Evolutionary conservation across 768 basidiomycete genomes (phyloP), one percentile per base, ranked within the genome.

Genomic region (Mycena capillaripes): DNA sequence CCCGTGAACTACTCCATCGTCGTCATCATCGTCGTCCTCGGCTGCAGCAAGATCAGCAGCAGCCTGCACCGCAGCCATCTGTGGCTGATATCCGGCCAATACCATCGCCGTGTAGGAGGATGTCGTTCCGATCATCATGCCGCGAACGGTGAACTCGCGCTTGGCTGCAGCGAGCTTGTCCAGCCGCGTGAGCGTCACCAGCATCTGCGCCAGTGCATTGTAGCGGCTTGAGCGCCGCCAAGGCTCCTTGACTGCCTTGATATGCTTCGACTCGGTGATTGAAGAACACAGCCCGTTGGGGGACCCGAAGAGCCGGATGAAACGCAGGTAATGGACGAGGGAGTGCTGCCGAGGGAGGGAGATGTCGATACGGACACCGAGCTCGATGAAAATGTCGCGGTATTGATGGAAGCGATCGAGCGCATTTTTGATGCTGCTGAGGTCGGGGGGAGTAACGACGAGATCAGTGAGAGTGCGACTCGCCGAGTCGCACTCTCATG

Each of bases 211-310:
- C 1, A 84, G 76, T 0, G 81, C 75, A 10, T 78, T 58, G 25
- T 74, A 75, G 2, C 63, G 29, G 66, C 72, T 84, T 0, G 81
- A 82, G 4, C 67, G 65, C 1, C 73, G 59, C 59, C 79, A 84
- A 0, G 81, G 83, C 42, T 82, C 67, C 57, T 84, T 85, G 8
- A 85, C 79, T 7, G 79, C 81, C 9, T 76, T 79, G 46, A 83
- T 82, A 42, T 82, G 83, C 27, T 79, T 81, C 0, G 76, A 77
- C 34, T 85, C 82, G 0, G 79, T 84, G 14, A 83, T 84, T 0
- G 79, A 84, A 0, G 78, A 82, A 36, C 83, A 85, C 0, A 83
- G 78, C 0, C 80, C 80, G 74, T 81, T 80, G 4, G 76, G 79
- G 0, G 80, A 74, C 1, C 76, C 78, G 58, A 79, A 82, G 27